Conservation (phyloP, 805 yeast species). For the Monosporozyma siamensis region DNA sequence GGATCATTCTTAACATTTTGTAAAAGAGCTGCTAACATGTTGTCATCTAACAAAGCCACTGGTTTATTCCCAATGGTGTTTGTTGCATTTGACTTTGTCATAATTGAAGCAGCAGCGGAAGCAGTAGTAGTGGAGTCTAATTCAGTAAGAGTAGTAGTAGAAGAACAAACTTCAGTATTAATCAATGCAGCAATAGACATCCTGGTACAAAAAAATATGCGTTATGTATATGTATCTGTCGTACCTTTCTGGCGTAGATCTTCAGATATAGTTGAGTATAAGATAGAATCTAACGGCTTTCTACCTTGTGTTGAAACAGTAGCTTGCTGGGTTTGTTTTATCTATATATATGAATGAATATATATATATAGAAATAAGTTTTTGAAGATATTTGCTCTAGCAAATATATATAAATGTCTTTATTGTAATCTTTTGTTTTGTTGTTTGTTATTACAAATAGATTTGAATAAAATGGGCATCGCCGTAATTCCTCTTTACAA, state of each 20-base stretch:
- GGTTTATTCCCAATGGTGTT: not conserved
- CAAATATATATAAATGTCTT: no score
- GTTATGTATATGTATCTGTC: no score
- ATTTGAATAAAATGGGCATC: no score
- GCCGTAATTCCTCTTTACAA: not conserved
- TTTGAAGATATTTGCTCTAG: not conserved
- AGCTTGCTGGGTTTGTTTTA: no score
- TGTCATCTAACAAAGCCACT: conserved; percentile 2
- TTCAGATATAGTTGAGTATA: not conserved
- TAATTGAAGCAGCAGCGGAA: not conserved
- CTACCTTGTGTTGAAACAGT: not conserved
- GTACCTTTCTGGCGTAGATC: no score
- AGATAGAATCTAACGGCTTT: not conserved
- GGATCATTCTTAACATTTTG: conserved; percentile 5
- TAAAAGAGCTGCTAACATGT: conserved; percentile 4
- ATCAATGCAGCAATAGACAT: conserved; percentile 9
- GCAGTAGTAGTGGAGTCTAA: not conserved
- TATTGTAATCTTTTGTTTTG: no score
- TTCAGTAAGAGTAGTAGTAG: conserved; percentile 2
- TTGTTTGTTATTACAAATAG: no score
- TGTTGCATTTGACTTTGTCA: not conserved
- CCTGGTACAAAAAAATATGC: no score
- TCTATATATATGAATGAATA: no score
- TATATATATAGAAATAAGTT: not conserved
- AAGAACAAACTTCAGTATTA: conserved; percentile 2